phyloP scores from a whole-genome alignment of 2,329 filamentous ascomycete species.

The Sporothrix humicola region DNA sequence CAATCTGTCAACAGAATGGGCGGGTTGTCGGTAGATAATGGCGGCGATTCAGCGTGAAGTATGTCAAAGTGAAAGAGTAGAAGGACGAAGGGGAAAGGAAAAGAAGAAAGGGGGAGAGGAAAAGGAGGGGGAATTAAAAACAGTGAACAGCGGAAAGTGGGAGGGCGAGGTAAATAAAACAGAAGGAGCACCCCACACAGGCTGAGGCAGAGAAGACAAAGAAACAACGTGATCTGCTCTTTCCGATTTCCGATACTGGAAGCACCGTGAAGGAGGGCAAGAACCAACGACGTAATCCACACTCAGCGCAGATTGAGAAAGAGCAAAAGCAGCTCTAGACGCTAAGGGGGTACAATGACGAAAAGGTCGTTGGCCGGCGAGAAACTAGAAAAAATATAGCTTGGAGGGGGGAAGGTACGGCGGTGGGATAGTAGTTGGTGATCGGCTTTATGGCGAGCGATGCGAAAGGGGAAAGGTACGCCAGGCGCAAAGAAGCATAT shows the following conservation, averaged over 20 bases:
- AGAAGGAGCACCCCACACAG: constrained; percentile 20
- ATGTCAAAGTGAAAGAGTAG: background rate
- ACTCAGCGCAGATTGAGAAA: background rate
- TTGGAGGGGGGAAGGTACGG: background rate
- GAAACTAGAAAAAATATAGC: constrained; percentile 1
- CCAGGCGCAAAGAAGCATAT: background rate
- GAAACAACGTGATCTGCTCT: constrained; percentile 26
- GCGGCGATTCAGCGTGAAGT: constrained; percentile 17
- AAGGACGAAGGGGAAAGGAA: background rate
- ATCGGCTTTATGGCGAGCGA: background rate
- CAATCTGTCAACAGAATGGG: constrained; percentile 22
- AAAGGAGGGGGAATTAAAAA: constrained; percentile 1
- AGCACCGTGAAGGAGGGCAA: background rate
- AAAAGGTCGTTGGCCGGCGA: constrained; percentile 1
- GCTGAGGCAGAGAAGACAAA: constrained; percentile 26
- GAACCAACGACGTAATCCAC: constrained; percentile 26
- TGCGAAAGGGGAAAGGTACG: background rate
- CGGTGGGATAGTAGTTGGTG: background rate
- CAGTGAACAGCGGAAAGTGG: background rate
- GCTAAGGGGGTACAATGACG: constrained; percentile 18
- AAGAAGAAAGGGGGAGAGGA: background rate
- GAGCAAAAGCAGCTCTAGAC: background rate
- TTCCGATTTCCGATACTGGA: background rate
- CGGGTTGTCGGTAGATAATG: constrained; percentile 9
- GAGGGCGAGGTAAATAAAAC: constrained; percentile 24